Percentiles rank a stretch among this genome's conserved stretches.
Conservation (phyloP, 495 filamentous ascomycete genomes). For the Choiromyces venosus region DNA sequence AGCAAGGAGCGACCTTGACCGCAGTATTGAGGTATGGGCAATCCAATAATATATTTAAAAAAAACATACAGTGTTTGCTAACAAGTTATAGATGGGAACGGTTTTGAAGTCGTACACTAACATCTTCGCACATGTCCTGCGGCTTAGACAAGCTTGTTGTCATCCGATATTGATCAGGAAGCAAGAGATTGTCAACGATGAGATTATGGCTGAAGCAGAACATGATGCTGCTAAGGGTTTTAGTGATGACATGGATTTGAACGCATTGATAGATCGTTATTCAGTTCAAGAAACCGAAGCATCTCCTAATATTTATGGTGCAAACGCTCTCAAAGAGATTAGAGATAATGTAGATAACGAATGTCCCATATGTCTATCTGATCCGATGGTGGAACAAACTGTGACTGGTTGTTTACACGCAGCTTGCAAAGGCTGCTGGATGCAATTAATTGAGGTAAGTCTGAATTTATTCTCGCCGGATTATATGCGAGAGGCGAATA, state of each 20-base stretch:
- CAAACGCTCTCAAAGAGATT: conserved; percentile 83
- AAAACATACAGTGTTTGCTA: not conserved
- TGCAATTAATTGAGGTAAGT: conserved; percentile 65
- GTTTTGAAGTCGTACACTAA: conserved; percentile 90
- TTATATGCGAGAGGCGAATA: not conserved
- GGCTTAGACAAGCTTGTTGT: conserved; percentile 89
- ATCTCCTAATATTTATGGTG: conserved; percentile 66
- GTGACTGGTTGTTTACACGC: conserved; percentile 97
- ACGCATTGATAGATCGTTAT: conserved; percentile 77
- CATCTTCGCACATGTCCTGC: conserved; percentile 93
- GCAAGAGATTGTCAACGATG: conserved; percentile 75
- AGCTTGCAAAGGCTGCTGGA: conserved; percentile 84
- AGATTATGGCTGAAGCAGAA: conserved; percentile 75
- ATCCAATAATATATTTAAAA: not conserved
- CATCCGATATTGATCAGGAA: conserved; percentile 86
- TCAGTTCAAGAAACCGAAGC: conserved; percentile 55
- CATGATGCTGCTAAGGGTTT: conserved; percentile 72
- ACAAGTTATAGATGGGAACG: conserved; percentile 60
- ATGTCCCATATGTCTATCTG: conserved; percentile 90
- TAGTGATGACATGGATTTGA: conserved; percentile 93
- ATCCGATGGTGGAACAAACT: conserved; percentile 86
- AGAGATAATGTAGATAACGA: conserved; percentile 80
- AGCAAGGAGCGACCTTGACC: conserved; percentile 75
- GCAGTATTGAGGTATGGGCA: conserved; percentile 59
- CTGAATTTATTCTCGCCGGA: not conserved